Base-by-base conservation (phyloP, 805 yeast species). In the Yarrowia sp. region DNA sequence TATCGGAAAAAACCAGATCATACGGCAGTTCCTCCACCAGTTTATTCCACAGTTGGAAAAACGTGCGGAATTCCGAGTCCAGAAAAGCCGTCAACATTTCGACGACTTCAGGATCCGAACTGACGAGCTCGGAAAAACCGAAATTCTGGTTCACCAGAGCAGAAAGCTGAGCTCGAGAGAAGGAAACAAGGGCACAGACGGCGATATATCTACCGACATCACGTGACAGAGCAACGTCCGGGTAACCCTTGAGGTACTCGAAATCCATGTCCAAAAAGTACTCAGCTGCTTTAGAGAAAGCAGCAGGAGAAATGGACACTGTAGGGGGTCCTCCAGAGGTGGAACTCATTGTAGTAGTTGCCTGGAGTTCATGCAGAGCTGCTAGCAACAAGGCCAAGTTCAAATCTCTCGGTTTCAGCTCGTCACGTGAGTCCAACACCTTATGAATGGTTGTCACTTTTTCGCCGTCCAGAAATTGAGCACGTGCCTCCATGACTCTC, bases 221-320 rank as follows among this genome's bases (percentile, higher is more conserved):
- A 1, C 16, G 15, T 3, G 43, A 12, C 42, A 32, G 41, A 32
- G 19, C 50, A 16, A 59, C 65, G 12, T 59, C 65, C 12, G 15
- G 8, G 41, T 43, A 59, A 35, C 45, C 11, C 14, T 32, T 59
- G 5, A 59, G 52, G 9, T 35, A 59, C 42, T 59, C 65, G 35
- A 43, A 59, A 32, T 59, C 65, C 65, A 59, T 43, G 41, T 59
- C 65, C 52, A 59, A 8, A 45, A 59, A 59, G 65, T 43, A 59
- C 50, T 45, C 52, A n/a, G 52, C 50, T 15, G 65, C 65, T 42
- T 59, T 59, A 10, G 50, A 32, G 16, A 59, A 59, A 1, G 65
- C 50, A 0, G 65, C 16, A 12, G 65, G 65, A 7, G 65, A 35
- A 32, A 59, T 59, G 3, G 65, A 32, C 16, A 59, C 65, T 2